Evolutionary conservation across 305 asterid species (phyloP).

Genomic region (Withania somnifera): DNA sequence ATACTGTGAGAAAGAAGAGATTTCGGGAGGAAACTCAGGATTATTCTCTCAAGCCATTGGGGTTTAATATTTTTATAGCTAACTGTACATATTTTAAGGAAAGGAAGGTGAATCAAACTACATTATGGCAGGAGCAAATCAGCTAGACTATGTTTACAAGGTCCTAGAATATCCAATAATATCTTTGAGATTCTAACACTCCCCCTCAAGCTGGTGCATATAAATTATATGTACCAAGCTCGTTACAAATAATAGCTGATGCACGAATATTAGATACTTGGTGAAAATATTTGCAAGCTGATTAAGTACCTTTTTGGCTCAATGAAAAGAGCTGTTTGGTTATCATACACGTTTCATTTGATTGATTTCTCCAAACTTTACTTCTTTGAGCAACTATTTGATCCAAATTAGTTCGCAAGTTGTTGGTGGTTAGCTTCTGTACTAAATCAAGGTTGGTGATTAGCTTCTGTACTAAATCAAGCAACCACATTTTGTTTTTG

Average conservation of each 20-base stretch:
- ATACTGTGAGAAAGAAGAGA: not conserved
- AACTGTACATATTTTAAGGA: not conserved
- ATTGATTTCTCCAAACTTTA: no score
- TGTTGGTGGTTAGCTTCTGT: not conserved
- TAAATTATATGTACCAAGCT: no score
- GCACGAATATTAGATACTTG: no score
- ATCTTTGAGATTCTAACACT: not conserved
- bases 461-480: not conserved
- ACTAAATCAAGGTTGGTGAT: not conserved
- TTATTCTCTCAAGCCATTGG: not conserved
- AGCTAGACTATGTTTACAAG: not conserved
- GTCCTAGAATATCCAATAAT: not conserved
- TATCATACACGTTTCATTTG: no score
- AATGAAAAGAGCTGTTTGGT: not conserved
- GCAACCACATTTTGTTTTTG: not conserved
- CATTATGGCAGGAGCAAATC: not conserved
- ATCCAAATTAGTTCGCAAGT: not conserved
- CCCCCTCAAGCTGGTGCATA: not conserved
- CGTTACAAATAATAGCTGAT: not conserved
- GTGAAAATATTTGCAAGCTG: not conserved
- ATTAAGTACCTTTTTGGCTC: no score
- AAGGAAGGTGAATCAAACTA: not conserved
- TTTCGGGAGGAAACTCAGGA: not conserved
- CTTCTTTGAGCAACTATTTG: not conserved
- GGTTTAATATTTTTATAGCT: not conserved